Base-by-base conservation (phyloP, 768 basidiomycete genomes). In the Tricholoma sp. region DNA sequence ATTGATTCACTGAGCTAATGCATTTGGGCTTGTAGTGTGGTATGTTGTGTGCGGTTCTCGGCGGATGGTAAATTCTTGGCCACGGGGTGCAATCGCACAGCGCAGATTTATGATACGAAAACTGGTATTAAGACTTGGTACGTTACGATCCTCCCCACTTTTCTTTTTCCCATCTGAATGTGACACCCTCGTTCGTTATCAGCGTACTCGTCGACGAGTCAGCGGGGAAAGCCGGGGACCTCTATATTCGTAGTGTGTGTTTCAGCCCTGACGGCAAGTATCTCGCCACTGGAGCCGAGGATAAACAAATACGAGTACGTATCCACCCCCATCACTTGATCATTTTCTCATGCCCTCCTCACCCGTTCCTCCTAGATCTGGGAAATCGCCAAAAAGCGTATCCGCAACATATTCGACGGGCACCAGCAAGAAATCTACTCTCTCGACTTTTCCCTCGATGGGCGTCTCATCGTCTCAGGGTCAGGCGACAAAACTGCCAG, bases 341-440 rank as follows among this genome's bases (percentile, higher is more conserved):
- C 37, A 46, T 19, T 37, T 21, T 56, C 52, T 53, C 22, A 41
- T 19, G 10, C 21, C 5, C 19, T 47, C 66, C 41, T 52, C 45
- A 82, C 27, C 63, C 41, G 45, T 41, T 34, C 10, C 29, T 18
- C 31, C 10, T 64, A 94, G 89, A 91, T 97, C 64, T 97, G 94
- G 94, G 92, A 95, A 65, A 91, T 97, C 63, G 79, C 79, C 47
- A 86, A 84, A 65, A 86, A 87, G 64, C 82, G 82, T 34, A 91
- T 95, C 66, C 82, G 86, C 56, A 86, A 83, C 60, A 76, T 90
- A 9, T 92, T 95, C 64, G 85, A 89, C 61, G 94, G 94, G 4
- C 94, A 97, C 73, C 84, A 85, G 65, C 89, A 93, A 67, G 94
- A 96, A 66, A 94, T 97, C 66, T 96, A 96, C 72, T 92, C 93